Evolutionary conservation across 1,139 yeast species (phyloP), one percentile per base, ranked within the genome.

Genomic region (Pichia sp.): DNA sequence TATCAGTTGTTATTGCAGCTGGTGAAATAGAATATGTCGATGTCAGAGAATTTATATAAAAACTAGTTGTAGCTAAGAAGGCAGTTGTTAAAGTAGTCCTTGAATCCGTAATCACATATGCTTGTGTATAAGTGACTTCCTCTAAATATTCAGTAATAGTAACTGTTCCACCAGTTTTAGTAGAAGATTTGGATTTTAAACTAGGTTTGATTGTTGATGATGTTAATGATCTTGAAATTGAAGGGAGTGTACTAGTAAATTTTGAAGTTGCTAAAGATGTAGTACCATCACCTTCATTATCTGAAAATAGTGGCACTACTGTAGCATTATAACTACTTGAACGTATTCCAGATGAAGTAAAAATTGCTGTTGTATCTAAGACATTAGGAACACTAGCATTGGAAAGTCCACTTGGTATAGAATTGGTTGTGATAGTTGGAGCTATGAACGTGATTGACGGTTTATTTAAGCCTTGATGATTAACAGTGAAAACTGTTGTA

Each of bases 41-140:
- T 6, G 49, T 52, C 20, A 51, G 37, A 2, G 43, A 41, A 10
- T 45, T 39, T 5, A 36, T 40, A 19, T 42, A 35, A 8, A 60
- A 50, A 5, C 58, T 58, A 4, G 52, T 51, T 6, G 68, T 58
- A 4, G 51, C 47, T 19, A 66, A 61, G 3, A 69, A 41, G 2
- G 52, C 57, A 0, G 72, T 66, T 1, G 59, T 58, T 35, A 69
- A 54, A 1, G 72, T 61, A 0, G 71, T 66, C 4, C 54, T 28
- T 0, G 61, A 43, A 32, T 52, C 73, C 0, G 75, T 68, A 23
- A 71, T 58, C n/a, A 58, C 60, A 45, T 62, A 69, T 1, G 56
- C 52, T 49, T 70, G 73, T 2, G 71, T 61, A 48, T 68, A 69
- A 14, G 49, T 46, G 9, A 47, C 17, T 24, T 38, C 35, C 19